phyloP scores from a whole-genome alignment of 352 stramenopile species.

The Globisporangium carolinianum region DNA sequence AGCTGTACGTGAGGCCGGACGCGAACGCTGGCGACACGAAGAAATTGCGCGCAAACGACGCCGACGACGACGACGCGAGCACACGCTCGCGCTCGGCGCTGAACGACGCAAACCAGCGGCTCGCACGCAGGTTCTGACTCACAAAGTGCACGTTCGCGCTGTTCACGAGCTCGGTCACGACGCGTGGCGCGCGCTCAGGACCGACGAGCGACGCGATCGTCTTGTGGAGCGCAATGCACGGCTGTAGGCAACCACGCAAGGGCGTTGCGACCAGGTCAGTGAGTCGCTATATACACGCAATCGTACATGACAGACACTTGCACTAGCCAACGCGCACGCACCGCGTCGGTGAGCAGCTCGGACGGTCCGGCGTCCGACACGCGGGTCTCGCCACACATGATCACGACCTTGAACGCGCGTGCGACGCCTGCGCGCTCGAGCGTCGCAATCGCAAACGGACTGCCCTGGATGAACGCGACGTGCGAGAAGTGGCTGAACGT shows the following conservation, averaged over 20 bases:
- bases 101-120: conserved; percentile 51
- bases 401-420: conserved; percentile 58
- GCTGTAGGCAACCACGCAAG: conserved; percentile 11
- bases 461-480: conserved; percentile 67
- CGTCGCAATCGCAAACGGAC: conserved; percentile 48
- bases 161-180: conserved; percentile 80
- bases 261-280: not conserved
- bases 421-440: conserved; percentile 60
- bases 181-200: conserved; percentile 38
- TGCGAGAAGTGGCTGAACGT: conserved; percentile 63
- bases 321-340: conserved; percentile 10
- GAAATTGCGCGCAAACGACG: conserved; percentile 68
- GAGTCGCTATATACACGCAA: not conserved
- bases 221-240: conserved; percentile 78
- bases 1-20: conserved; percentile 80
- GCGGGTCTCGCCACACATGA: conserved; percentile 58
- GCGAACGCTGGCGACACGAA: conserved; percentile 77
- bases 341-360: conserved; percentile 69
- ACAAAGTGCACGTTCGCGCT: conserved; percentile 81
- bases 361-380: conserved; percentile 50
- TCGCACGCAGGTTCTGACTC: conserved; percentile 60
- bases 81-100: conserved; percentile 18
- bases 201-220: conserved; percentile 67
- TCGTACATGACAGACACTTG: not conserved
- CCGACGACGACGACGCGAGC: conserved; percentile 39